Conservation (phyloP, 495 filamentous ascomycete genomes). For the Bacidia gigantensis region DNA sequence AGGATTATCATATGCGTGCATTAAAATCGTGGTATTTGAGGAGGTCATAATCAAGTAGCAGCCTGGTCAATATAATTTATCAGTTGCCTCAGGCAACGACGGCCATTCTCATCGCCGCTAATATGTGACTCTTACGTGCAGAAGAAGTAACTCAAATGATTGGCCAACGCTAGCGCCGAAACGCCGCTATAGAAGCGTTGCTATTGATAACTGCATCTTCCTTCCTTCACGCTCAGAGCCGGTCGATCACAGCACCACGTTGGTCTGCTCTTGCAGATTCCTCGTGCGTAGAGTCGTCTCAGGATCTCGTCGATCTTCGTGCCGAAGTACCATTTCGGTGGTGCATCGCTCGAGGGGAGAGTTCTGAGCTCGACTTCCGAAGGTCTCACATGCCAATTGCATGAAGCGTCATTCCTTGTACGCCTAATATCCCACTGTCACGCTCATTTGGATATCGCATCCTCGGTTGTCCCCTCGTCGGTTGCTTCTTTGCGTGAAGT, state of each 20-base stretch:
- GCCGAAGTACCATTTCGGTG: conserved; percentile 7
- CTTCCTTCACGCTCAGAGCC: conserved; percentile 19
- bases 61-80: no score
- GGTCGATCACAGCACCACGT: conserved; percentile 19
- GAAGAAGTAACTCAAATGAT: no score
- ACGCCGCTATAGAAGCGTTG: not conserved
- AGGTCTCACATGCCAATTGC: conserved; percentile 21
- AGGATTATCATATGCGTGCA: no score
- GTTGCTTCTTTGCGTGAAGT: conserved; percentile 13
- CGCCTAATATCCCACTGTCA: conserved; percentile 10
- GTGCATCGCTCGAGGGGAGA: conserved; percentile 16
- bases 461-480: conserved; percentile 22
- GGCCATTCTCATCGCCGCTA: no score
- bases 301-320: conserved; percentile 16
- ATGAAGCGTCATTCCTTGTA: conserved; percentile 18
- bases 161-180: not conserved
- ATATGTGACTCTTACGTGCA: no score
- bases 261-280: conserved; percentile 16
- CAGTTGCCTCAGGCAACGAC: no score
- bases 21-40: no score
- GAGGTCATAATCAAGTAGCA: no score
- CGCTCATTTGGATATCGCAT: conserved; percentile 20
- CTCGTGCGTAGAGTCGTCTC: conserved; percentile 21
- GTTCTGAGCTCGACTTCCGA: conserved; percentile 19
- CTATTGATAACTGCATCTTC: not conserved